These are phyloP conservation scores for Galerina marginata DNA, from an alignment of 768 basidiomycete genomes.

Conservation along the genomic window DNA sequence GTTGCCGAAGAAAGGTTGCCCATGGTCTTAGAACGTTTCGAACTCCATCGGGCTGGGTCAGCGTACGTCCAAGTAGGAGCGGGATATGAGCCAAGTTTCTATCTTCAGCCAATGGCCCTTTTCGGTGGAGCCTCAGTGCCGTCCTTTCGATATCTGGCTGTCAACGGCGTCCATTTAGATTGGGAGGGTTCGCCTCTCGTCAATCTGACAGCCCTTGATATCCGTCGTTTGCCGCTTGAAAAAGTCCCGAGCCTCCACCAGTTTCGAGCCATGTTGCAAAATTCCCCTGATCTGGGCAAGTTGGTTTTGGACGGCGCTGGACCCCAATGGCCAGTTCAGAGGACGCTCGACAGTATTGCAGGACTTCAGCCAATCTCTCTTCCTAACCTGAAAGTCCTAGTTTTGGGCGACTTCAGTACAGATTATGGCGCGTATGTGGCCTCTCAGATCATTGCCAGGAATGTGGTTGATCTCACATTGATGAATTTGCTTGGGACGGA, in stretches of 20 bases:
- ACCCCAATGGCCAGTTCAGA: slow-evolving; percentile 40
- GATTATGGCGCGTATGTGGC: slow-evolving; percentile 53
- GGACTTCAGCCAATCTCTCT: slow-evolving; percentile 48
- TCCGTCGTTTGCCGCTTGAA: slow-evolving; percentile 63
- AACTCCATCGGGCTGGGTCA: slow-evolving; percentile 62
- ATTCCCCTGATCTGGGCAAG: slow-evolving; percentile 55
- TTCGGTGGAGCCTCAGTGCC: slow-evolving; percentile 57
- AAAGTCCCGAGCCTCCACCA: slow-evolving; percentile 52
- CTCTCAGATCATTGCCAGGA: slow-evolving; percentile 58
- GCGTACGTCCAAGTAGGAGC: slow-evolving; percentile 51
- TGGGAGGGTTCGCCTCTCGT: slow-evolving; percentile 54
- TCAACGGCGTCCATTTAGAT: slow-evolving; percentile 67
- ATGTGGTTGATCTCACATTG: slow-evolving; percentile 61
- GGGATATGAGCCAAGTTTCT: slow-evolving; percentile 41
- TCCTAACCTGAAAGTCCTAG: slow-evolving; percentile 53
- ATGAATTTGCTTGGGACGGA: slow-evolving; percentile 57
- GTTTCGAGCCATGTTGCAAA: slow-evolving; percentile 58
- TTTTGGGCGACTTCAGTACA: slow-evolving; percentile 61
- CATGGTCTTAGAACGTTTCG: slow-evolving; percentile 62
- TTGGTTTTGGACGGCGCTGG: slow-evolving; percentile 70
- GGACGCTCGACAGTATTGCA: slow-evolving; percentile 6
- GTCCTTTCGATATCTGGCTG: slow-evolving; percentile 52
- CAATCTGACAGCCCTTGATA: slow-evolving; percentile 68
- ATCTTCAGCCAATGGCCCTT: slow-evolving; percentile 41
- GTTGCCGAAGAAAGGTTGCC: slow-evolving; percentile 38